A percentile compares a stretch with the other conserved stretches of the same genome.
phyloP scores from a whole-genome alignment of 495 filamentous ascomycete genomes.

The Filosporella fistucella region DNA sequence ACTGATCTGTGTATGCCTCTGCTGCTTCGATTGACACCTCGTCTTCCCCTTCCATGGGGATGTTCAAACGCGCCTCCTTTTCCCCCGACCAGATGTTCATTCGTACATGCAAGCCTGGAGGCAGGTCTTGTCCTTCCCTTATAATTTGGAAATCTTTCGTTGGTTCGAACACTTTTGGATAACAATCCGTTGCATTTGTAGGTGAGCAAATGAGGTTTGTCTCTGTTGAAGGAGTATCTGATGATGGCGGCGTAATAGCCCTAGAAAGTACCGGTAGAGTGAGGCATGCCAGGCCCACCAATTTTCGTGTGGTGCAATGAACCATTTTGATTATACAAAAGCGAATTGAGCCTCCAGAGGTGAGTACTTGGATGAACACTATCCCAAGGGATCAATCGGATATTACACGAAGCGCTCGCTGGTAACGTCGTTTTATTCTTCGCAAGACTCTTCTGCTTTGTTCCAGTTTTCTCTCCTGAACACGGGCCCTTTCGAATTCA shows the following conservation, averaged over 20 bases:
- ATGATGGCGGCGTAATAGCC: slow-evolving; percentile 6
- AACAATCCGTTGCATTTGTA: slow-evolving; percentile 52
- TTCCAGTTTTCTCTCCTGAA: slow-evolving; percentile 16
- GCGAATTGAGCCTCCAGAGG: not conserved
- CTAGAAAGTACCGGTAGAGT: slow-evolving; percentile 8
- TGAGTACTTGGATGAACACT: slow-evolving; percentile 3
- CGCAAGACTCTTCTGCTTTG: slow-evolving; percentile 14
- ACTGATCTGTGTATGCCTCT: slow-evolving; percentile 41
- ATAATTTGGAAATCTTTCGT: slow-evolving; percentile 59
- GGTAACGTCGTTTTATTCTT: slow-evolving; percentile 16
- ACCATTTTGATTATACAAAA: not conserved
- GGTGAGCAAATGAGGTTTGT: slow-evolving; percentile 61
- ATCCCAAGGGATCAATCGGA: slow-evolving; percentile 15
- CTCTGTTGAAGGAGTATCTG: slow-evolving; percentile 6
- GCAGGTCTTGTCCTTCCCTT: slow-evolving; percentile 58
- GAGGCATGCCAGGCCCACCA: slow-evolving; percentile 8
- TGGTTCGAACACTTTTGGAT: slow-evolving; percentile 56
- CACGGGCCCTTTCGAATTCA: slow-evolving; percentile 13
- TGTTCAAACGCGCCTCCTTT: slow-evolving; percentile 58
- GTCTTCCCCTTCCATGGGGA: slow-evolving; percentile 39
- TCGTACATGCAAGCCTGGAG: slow-evolving; percentile 57
- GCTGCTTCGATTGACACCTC: slow-evolving; percentile 28
- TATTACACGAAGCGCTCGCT: slow-evolving; percentile 18
- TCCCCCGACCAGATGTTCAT: slow-evolving; percentile 57
- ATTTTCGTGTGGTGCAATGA: slow-evolving; percentile 8